Conservation (phyloP, 768 basidiomycete species). For the Harrya chromipes region DNA sequence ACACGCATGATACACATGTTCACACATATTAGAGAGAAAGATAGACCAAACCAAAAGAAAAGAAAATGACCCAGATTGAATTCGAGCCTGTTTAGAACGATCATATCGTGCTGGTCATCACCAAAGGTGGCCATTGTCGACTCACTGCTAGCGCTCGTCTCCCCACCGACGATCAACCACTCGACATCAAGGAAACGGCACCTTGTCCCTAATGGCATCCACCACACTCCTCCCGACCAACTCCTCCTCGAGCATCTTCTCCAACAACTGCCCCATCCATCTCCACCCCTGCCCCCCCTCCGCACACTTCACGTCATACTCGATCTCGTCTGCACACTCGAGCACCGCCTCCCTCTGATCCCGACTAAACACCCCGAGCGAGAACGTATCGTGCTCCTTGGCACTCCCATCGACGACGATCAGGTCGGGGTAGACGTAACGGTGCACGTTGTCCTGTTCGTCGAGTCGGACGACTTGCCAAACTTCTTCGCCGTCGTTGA, state of each 20-base stretch:
- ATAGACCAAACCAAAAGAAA: neutral
- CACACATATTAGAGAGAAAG: neutral
- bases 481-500: constrained; percentile 21
- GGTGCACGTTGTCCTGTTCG: constrained; percentile 6
- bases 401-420: constrained; percentile 22
- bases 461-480: constrained; percentile 29
- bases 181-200: constrained; percentile 6
- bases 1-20: too few relatives aligned
- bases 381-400: constrained; percentile 9
- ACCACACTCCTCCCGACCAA: constrained; percentile 13
- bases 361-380: constrained; percentile 17
- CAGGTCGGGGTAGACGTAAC: constrained; percentile 28
- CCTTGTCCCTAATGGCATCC: constrained; percentile 7
- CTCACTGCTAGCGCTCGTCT: neutral
- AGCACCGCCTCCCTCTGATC: constrained; percentile 28
- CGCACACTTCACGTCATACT: constrained; percentile 4
- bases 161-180: too few relatives aligned
- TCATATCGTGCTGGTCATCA: neutral
- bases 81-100: neutral
- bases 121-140: neutral
- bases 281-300: constrained; percentile 6
- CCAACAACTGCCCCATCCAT: constrained; percentile 22
- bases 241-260: constrained; percentile 10
- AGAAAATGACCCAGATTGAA: neutral
- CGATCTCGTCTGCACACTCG: constrained; percentile 26